Percentiles rank a stretch among this genome's conserved stretches.
Evolutionary conservation across 139 green algal species (phyloP).

Genomic region (Trebouxia sp.): DNA sequence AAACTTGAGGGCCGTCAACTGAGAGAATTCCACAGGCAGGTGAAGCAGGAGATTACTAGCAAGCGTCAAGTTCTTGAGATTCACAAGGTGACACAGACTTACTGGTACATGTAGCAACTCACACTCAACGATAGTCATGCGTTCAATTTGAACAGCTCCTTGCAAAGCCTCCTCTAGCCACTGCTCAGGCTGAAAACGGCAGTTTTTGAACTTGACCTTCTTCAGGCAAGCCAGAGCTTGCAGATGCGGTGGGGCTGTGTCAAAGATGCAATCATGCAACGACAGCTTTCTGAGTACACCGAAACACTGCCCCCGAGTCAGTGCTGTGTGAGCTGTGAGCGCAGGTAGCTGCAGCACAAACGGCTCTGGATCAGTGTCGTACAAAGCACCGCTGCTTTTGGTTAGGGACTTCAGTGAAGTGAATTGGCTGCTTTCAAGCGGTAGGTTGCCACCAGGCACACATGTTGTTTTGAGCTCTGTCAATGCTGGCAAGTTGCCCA

Average conservation of each 20-base stretch:
- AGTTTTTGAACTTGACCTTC: constrained; percentile 23
- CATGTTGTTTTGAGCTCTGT: constrained; percentile 10
- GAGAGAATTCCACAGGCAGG: background rate
- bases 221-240: background rate
- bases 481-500: constrained; percentile 3
- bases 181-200: background rate
- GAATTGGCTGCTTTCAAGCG: background rate
- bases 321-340: background rate
- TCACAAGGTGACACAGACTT: background rate
- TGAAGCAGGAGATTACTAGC: background rate
- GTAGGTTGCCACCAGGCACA: background rate
- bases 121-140: background rate
- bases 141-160: background rate
- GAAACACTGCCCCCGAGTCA: background rate
- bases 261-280: background rate
- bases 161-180: constrained; percentile 11
- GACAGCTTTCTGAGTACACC: constrained; percentile 9
- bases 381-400: constrained; percentile 17
- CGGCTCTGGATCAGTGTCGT: background rate
- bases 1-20: constrained; percentile 2
- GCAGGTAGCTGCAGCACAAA: background rate
- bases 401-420: background rate
- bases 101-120: background rate
- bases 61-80: background rate
- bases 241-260: background rate